Conservation (phyloP, 306 rosid species). For the Trichosanthes cucumerina region DNA sequence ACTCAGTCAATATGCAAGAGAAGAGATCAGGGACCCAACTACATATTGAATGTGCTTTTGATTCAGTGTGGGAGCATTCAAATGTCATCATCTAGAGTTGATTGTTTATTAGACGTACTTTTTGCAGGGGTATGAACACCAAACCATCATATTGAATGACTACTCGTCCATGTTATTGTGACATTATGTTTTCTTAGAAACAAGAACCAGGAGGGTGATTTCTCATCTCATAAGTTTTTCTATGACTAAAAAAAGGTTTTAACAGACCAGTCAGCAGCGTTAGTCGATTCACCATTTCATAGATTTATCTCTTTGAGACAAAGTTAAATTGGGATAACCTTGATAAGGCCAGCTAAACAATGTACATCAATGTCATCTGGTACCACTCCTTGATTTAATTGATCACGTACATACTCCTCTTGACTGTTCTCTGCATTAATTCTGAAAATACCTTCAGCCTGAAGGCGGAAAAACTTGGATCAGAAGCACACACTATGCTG, state of each 20-base stretch:
- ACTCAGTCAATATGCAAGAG: not conserved
- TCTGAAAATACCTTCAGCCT: conserved; percentile 95
- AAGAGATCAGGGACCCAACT: not conserved
- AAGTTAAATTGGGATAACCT: conserved; percentile 28
- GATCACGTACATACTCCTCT: conserved; percentile 73
- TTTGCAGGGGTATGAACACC: not conserved
- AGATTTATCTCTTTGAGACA: not conserved
- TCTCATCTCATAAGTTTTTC: not conserved
- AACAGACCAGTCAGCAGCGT: not conserved
- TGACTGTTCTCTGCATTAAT: conserved; percentile 68
- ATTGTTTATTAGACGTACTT: not conserved
- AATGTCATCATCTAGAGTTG: not conserved
- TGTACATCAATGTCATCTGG: conserved; percentile 78
- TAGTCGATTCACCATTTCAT: not conserved
- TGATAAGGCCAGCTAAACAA: conserved; percentile 82
- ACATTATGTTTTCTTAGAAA: not conserved
- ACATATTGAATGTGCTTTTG: not conserved
- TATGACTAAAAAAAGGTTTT: not conserved
- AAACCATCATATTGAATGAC: not conserved
- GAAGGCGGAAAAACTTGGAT: conserved; percentile 17
- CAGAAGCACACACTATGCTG: not conserved
- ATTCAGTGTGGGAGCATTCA: not conserved
- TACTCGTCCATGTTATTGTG: not conserved
- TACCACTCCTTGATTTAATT: conserved; percentile 64
- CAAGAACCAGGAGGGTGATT: not conserved